Conservation (phyloP, 1,139 yeast species). For the Wickerhamiella infanticola region DNA sequence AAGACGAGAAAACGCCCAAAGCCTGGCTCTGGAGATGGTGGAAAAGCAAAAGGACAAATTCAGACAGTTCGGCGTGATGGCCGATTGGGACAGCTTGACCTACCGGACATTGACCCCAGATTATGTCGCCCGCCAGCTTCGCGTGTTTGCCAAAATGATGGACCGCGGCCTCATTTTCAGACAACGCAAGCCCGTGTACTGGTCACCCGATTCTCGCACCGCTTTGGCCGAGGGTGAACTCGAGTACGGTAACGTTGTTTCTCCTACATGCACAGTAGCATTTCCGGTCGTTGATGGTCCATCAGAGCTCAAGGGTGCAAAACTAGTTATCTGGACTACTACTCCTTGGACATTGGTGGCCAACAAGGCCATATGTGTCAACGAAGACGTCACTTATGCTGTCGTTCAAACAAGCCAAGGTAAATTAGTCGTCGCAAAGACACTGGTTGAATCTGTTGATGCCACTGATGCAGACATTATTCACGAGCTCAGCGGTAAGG, state of each 20-base stretch:
- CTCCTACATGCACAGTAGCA: conserved; percentile 55
- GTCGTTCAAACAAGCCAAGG: conserved; percentile 28
- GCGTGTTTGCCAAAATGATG: conserved; percentile 51
- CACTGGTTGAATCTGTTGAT: conserved; percentile 5
- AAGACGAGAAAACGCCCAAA: conserved; percentile 47
- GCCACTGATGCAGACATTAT: conserved; percentile 3
- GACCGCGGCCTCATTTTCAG: conserved; percentile 56
- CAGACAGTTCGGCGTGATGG: conserved; percentile 58
- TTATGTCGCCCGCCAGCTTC: conserved; percentile 62
- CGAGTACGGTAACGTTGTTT: conserved; percentile 61
- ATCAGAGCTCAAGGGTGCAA: conserved; percentile 6
- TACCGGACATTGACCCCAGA: conserved; percentile 58
- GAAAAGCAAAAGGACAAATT: conserved; percentile 49
- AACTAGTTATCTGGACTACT: conserved; percentile 70
- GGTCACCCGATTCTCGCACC: conserved; percentile 91
- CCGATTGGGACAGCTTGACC: conserved; percentile 51
- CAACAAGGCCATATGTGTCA: conserved; percentile 68
- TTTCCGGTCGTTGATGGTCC: conserved; percentile 34
- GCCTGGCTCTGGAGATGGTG: conserved; percentile 54
- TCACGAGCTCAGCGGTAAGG: conserved; percentile 28
- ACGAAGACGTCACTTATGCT: conserved; percentile 43
- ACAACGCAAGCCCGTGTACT: conserved; percentile 87
- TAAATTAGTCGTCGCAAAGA: conserved; percentile 19
- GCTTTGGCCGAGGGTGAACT: conserved; percentile 95
- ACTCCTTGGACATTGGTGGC: conserved; percentile 97